Percentiles rank a stretch among this genome's conserved stretches.
These are phyloP conservation scores for Elaeis oleifera DNA, from an alignment of 202 grass and related monocot species.

Conservation along the genomic window DNA sequence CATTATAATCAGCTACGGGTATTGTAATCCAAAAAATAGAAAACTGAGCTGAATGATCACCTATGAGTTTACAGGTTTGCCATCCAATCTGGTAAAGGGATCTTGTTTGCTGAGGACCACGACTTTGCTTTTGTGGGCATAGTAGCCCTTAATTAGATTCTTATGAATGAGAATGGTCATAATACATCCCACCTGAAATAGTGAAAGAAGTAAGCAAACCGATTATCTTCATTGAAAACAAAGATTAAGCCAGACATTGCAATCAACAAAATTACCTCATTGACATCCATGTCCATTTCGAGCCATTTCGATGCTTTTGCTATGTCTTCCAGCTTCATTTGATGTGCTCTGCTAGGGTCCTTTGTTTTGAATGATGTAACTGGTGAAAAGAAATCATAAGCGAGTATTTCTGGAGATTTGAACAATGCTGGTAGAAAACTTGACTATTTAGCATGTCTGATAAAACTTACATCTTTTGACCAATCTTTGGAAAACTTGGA, in stretches of 20 bases:
- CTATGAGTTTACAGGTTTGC: conserved; percentile 51
- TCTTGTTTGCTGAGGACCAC: conserved; percentile 95
- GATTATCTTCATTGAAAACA: not conserved
- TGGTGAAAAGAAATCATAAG: conserved; percentile 4
- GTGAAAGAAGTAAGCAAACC: not conserved
- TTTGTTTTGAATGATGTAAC: conserved; percentile 82
- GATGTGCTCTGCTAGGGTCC: conserved; percentile 83
- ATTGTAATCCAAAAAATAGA: too few species aligned
- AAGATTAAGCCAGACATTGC: too few species aligned
- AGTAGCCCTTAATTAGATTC: conserved; percentile 89
- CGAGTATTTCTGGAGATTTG: too few species aligned
- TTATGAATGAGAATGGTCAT: conserved; percentile 91
- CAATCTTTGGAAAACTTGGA: conserved; percentile 86
- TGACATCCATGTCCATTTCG: conserved; percentile 75
- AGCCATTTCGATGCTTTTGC: conserved; percentile 86
- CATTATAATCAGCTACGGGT: too few species aligned
- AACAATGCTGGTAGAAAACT: too few species aligned
- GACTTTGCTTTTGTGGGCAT: conserved; percentile 94
- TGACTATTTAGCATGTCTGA: too few species aligned
- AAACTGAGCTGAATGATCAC: too few species aligned
- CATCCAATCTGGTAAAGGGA: conserved; percentile 59
- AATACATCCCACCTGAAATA: conserved; percentile 60
- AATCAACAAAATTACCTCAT: conserved; percentile 48
- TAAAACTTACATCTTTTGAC: conserved; percentile 88
- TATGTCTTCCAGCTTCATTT: conserved; percentile 75